Evolutionary conservation across 1,284 basidiomycete species (phyloP), one percentile per base, ranked within the genome.

Genomic region (Pterulicium gracile): DNA sequence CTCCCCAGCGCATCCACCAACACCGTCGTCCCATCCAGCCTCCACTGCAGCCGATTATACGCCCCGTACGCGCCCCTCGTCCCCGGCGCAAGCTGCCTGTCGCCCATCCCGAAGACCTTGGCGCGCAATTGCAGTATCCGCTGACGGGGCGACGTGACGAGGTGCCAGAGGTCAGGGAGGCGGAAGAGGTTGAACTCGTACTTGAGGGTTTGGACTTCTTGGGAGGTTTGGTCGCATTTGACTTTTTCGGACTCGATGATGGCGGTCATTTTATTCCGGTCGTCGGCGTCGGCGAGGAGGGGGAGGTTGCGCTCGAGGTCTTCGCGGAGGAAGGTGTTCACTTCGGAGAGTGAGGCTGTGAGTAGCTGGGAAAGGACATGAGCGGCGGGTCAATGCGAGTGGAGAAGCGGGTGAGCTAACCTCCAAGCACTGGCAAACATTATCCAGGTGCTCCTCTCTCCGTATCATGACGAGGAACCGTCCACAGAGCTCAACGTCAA

Each of bases 401-500:
- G 42, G 22, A 41, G n/a, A 5, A 18, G 13, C 12, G 7, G 21
- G n/a, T 17, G 15, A 18, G 51, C 54, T 5, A 24, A 68, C 64
- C 56, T 64, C 55, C 22, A 68, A 60, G 51, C 66, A 65, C 10
- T 60, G 56, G 15, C 64, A 54, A 19, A 73, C 64, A 50, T 70
- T 68, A 36, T 62, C 58, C 23, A 77, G 57, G 57, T 76, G 82
- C 49, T 68, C 64, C 56, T 82, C 77, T 52, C 85, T 70, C 40
- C 84, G 65, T 24, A 62, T 63, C 75, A 86, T 77, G 50, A 81
- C 71, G 21, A 88, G 65, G 42, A 82, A 59, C 56, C 88, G 79
- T 2, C 79, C 81, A 55, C 78, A 79, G n/a, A 88, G 66, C 52
- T 82, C 83, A 27, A 87, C 83, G 54, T 88, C 85, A 42, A 84